Conservation (phyloP, 441 rosid genomes). For the Croton laevigatus region DNA sequence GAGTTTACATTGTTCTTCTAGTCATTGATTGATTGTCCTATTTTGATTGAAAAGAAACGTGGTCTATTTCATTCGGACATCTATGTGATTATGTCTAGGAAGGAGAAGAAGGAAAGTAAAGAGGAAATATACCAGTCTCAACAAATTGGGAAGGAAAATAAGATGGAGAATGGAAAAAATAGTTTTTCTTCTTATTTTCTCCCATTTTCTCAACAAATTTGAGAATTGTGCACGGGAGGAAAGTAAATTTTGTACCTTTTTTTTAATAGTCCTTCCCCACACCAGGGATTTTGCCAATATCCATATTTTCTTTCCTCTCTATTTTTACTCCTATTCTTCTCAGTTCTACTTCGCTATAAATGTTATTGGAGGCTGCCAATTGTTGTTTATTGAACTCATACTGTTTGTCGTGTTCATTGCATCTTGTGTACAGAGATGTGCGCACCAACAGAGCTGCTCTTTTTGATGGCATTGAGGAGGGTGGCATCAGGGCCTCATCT, state of each 20-base stretch:
- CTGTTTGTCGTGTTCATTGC: background rate
- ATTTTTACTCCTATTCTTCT: background rate
- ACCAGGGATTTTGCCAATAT: no score
- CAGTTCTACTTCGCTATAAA: background rate
- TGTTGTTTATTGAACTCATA: conserved; percentile 5
- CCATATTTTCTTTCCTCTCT: no score
- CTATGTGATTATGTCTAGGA: no score
- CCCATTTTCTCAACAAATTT: no score
- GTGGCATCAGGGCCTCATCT: conserved; percentile 86
- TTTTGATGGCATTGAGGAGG: conserved; percentile 95
- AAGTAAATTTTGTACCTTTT: no score
- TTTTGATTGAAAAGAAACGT: background rate
- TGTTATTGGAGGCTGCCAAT: background rate
- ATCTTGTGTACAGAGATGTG: conserved; percentile 52
- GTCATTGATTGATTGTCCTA: background rate
- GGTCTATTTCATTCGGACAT: background rate
- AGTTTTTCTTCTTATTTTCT: no score
- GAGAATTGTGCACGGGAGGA: no score
- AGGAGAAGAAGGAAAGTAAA: no score
- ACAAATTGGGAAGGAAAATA: no score
- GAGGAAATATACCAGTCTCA: no score
- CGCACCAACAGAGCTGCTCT: conserved; percentile 69
- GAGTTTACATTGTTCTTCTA: background rate
- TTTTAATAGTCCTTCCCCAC: no score
- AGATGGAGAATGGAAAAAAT: no score